Conservation (phyloP, 495 filamentous ascomycete genomes). For the Extremus antarcticus region DNA sequence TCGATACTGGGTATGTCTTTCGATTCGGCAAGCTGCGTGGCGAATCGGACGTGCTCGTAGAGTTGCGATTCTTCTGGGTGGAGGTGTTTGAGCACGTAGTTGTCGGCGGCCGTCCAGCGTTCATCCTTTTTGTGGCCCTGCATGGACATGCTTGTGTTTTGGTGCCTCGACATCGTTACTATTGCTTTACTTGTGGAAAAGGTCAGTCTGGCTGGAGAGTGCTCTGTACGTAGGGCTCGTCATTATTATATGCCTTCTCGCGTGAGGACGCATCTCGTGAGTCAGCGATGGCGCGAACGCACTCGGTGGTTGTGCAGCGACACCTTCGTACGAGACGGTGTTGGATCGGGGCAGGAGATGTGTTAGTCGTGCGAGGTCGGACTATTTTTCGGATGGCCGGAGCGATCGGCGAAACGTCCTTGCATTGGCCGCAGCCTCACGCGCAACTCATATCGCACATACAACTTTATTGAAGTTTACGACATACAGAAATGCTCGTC, state of each 20-base stretch:
- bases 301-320: too few species aligned
- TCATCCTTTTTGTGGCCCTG: slow-evolving; percentile 2
- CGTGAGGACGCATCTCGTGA: too few species aligned
- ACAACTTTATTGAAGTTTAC: not conserved
- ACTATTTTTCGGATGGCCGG: too few species aligned
- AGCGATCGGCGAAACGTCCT: not conserved
- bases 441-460: not conserved
- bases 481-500: slow-evolving; percentile 58
- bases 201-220: too few species aligned
- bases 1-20: slow-evolving; percentile 26
- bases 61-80: not conserved
- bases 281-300: too few species aligned
- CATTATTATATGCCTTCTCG: too few species aligned
- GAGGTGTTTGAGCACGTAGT: slow-evolving; percentile 11
- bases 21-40: slow-evolving; percentile 11
- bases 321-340: too few species aligned
- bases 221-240: too few species aligned
- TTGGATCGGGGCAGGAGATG: too few species aligned
- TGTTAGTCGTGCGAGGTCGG: too few species aligned
- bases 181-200: too few species aligned
- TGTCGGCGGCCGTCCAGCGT: slow-evolving; percentile 21
- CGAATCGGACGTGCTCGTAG: slow-evolving; percentile 13
- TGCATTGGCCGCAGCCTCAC: not conserved
- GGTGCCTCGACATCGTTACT: not conserved
- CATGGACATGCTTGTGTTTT: not conserved